Conservation (phyloP, 2,329 filamentous ascomycete species). For the Hypocrella siamensis region DNA sequence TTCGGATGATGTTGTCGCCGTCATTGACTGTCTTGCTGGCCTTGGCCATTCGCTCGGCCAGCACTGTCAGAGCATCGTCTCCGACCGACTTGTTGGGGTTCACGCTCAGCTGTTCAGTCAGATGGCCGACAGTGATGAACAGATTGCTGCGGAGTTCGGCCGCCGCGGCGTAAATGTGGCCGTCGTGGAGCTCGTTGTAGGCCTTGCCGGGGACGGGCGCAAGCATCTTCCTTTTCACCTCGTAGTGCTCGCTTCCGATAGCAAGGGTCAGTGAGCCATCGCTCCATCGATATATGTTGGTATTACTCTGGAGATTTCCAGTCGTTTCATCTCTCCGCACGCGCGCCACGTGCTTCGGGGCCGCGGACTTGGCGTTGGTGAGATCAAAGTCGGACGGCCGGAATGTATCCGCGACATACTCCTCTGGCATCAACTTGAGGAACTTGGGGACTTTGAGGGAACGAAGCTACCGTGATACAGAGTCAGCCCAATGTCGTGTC, state of each 20-base stretch:
- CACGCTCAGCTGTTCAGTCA: conserved; percentile 57
- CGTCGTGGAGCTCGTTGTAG: conserved; percentile 53
- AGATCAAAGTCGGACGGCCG: conserved; percentile 41
- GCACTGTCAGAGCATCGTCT: conserved; percentile 54
- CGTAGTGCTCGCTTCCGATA: conserved; percentile 62
- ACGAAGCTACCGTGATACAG: conserved; percentile 35
- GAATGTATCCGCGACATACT: conserved; percentile 52
- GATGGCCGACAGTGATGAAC: conserved; percentile 58
- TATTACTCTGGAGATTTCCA: conserved; percentile 55
- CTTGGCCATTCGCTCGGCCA: conserved; percentile 51
- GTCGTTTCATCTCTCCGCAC: conserved; percentile 54
- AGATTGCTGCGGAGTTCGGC: conserved; percentile 53
- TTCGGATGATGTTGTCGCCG: conserved; percentile 52
- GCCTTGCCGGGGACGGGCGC: conserved; percentile 44
- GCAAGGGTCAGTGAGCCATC: conserved; percentile 64
- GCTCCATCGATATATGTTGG: conserved; percentile 61
- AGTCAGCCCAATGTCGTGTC: too few species aligned
- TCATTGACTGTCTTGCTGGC: conserved; percentile 40
- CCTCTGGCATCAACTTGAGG: conserved; percentile 50
- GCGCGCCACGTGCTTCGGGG: conserved; percentile 50
- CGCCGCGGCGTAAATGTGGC: conserved; percentile 61
- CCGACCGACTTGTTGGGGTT: conserved; percentile 50
- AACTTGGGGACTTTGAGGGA: conserved; percentile 58
- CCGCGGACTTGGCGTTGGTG: conserved; percentile 33
- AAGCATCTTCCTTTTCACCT: conserved; percentile 54